Conservation (phyloP, 345 rosid genomes). For the Brassica incana region DNA sequence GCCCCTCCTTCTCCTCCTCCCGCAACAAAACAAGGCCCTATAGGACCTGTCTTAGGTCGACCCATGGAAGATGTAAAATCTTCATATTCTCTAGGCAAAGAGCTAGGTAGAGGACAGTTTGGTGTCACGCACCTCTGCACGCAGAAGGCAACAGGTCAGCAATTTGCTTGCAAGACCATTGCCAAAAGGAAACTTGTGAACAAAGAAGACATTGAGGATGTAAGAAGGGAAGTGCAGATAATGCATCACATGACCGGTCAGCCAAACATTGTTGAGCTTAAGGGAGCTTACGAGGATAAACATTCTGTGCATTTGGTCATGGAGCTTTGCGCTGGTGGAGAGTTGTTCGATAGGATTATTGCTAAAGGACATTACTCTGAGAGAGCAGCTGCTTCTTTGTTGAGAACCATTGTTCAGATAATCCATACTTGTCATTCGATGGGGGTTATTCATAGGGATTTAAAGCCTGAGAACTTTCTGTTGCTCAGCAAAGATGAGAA, state of each 20-base stretch:
- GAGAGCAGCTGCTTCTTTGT: constrained; percentile 59
- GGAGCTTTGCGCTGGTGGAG: constrained; percentile 82
- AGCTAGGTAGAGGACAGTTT: constrained; percentile 69
- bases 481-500: constrained; percentile 62
- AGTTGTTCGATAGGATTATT: constrained; percentile 66
- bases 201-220: constrained; percentile 69
- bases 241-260: constrained; percentile 75
- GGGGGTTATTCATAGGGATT: constrained; percentile 76
- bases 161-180: constrained; percentile 68
- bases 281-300: constrained; percentile 72
- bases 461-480: constrained; percentile 75
- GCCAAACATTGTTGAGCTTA: constrained; percentile 66
- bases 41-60: constrained; percentile 57
- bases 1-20: constrained; percentile 42
- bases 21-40: constrained; percentile 37
- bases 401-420: constrained; percentile 62
- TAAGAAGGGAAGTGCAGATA: constrained; percentile 66
- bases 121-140: constrained; percentile 68
- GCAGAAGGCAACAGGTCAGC: constrained; percentile 51
- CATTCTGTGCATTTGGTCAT: constrained; percentile 72
- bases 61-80: constrained; percentile 69
- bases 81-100: constrained; percentile 56
- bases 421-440: constrained; percentile 65
- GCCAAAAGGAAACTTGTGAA: constrained; percentile 64
- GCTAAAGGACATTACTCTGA: constrained; percentile 72